Base-by-base conservation (phyloP, 108 stramenopile species). In the Cylindrotheca fusiformis region DNA sequence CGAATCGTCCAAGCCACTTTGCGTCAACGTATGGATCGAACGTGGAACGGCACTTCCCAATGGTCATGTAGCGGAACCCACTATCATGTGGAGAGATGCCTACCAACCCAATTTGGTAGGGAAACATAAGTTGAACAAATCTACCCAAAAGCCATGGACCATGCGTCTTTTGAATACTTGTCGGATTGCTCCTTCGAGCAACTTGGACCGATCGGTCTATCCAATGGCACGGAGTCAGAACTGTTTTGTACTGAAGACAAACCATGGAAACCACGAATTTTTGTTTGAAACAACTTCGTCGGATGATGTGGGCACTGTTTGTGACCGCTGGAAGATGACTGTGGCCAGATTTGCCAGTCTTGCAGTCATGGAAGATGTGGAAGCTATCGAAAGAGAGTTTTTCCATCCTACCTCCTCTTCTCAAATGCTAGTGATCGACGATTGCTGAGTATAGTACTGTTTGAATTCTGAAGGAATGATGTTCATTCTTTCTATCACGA, bases 31-130 rank as follows among this genome's bases (percentile, higher is more conserved):
- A 19, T 74, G 72, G 72, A 58, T 74, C 47, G 72, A 74, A 41
- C 72, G 72, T 32, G 72, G 72, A 30, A 61, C 65, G 6, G 72
- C 65, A 3, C 58, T 74, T 24, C 32, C 72, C 14, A 56, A 61
- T 20, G 72, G 72, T 23, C 51, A 65, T 17, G 72, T 74, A 8
- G 50, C 65, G 24, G 72, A 74, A 55, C 72, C 72, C 1, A 51
- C 45, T n/a, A 60, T 74, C 30, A 74, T 74, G 72, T 74, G 72
- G 72, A 30, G 72, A 31, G 72, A 74, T 67, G 72, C 72, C 4
- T 74, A 74, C 31, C 72, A 74, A 61, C 65, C 72, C 1, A 60
- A 67, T 32, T 55, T 26, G 21, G 2, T 49, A 0, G 24, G 26
- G 32, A 45, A 30, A 14, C 60, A 62, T 23, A 50, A 48, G 12